Evolutionary conservation across 1,284 basidiomycete genomes (phyloP).

Genomic region (Hymenochaete sp.): DNA sequence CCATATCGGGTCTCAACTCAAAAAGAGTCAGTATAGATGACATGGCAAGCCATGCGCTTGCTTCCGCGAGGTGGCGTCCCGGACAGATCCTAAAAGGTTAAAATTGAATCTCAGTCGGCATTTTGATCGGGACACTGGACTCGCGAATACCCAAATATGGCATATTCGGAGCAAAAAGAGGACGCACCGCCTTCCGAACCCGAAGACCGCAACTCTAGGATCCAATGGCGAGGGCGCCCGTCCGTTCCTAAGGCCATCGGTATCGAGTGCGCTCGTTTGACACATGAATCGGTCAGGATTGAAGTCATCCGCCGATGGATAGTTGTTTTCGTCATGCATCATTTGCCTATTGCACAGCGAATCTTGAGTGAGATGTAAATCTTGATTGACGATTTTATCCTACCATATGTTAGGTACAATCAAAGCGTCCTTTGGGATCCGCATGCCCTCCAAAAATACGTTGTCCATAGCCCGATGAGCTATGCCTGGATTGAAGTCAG

Average conservation of each 20-base stretch:
- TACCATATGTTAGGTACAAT: conserved; percentile 17
- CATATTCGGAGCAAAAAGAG: conserved; percentile 18
- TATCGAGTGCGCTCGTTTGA: background rate
- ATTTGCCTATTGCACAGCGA: conserved; percentile 8
- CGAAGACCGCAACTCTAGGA: conserved; percentile 7
- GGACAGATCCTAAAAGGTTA: conserved; percentile 20
- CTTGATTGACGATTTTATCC: background rate
- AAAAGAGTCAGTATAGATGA: conserved; percentile 13
- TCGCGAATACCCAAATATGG: too few relatives aligned
- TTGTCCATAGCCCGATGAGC: conserved; percentile 13
- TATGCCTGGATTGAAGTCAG: too few relatives aligned
- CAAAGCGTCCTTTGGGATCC: conserved; percentile 13
- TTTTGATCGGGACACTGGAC: background rate
- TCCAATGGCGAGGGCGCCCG: background rate
- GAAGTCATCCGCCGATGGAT: conserved; percentile 5
- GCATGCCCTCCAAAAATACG: conserved; percentile 12
- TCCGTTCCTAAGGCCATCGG: background rate
- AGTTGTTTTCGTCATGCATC: conserved; percentile 15
- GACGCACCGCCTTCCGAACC: conserved; percentile 29
- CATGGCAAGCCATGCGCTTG: conserved; percentile 15
- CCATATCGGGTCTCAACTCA: conserved; percentile 10
- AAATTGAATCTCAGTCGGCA: conserved; percentile 24
- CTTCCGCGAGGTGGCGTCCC: conserved; percentile 21
- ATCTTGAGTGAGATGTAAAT: background rate
- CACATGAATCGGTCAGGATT: conserved; percentile 13